Percentiles rank a stretch among this genome's conserved stretches.
These are phyloP conservation scores for Candida methanosorbosa DNA, from an alignment of 805 yeast species.

Conservation along the genomic window DNA sequence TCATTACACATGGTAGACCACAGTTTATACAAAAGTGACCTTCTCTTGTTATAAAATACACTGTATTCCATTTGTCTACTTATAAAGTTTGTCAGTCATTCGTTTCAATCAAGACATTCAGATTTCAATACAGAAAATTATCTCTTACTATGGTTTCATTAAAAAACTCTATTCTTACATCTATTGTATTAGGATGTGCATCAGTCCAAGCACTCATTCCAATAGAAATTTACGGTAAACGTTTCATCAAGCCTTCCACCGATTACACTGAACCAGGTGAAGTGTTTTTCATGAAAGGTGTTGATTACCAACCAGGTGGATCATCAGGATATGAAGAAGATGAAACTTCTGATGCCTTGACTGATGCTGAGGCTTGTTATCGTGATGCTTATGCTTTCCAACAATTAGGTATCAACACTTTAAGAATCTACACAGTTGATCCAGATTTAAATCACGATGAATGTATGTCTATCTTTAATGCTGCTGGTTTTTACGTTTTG, in stretches of 20 bases:
- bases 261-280: slow-evolving; percentile 30
- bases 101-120: too few species aligned
- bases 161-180: slow-evolving; percentile 3
- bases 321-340: slow-evolving; percentile 55
- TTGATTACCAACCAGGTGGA: slow-evolving; percentile 96
- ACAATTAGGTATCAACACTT: slow-evolving; percentile 76
- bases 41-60: too few species aligned
- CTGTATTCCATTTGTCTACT: too few species aligned
- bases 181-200: too few species aligned
- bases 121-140: too few species aligned
- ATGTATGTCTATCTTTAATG: slow-evolving; percentile 83
- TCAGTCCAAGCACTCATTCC: slow-evolving; percentile 43
- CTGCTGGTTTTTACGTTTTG: slow-evolving; percentile 85
- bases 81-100: too few species aligned
- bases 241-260: slow-evolving; percentile 48
- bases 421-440: slow-evolving; percentile 81
- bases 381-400: slow-evolving; percentile 79
- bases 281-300: slow-evolving; percentile 76
- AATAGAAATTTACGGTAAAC: slow-evolving; percentile 41
- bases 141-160: slow-evolving; percentile 5
- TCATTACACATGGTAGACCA: too few species aligned
- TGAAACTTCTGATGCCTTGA: slow-evolving; percentile 59
- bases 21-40: too few species aligned
- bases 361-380: slow-evolving; percentile 64
- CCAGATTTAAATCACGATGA: slow-evolving; percentile 79